A percentile compares a stretch with the other conserved stretches of the same genome.
These are phyloP conservation scores for Mycena epipterygia DNA, from an alignment of 768 basidiomycete species.

Conservation along the genomic window DNA sequence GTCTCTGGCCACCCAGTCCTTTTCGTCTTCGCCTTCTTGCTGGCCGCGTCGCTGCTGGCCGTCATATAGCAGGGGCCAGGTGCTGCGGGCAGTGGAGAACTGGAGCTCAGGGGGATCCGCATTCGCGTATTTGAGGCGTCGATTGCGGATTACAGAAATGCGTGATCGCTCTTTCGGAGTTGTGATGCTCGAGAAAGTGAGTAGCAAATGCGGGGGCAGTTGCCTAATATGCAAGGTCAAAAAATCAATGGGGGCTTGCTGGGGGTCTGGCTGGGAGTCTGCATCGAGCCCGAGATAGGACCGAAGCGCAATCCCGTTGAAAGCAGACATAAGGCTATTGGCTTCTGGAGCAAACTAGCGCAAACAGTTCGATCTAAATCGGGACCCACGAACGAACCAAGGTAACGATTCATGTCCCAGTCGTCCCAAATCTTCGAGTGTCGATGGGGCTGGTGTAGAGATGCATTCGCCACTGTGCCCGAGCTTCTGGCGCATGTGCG, in stretches of 20 bases:
- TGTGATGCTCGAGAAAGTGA: conserved; percentile 59
- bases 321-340: neutral
- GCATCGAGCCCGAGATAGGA: conserved; percentile 69
- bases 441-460: conserved; percentile 64
- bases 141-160: conserved; percentile 77
- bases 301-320: conserved; percentile 50
- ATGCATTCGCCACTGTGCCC: conserved; percentile 51
- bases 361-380: no score
- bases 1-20: conserved; percentile 71
- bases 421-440: conserved; percentile 14
- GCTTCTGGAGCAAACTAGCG: no score
- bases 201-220: conserved; percentile 76
- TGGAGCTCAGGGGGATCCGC: conserved; percentile 68
- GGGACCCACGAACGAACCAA: no score
- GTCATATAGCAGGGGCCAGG: conserved; percentile 83
- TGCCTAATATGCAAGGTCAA: conserved; percentile 68
- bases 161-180: conserved; percentile 75
- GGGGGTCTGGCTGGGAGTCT: conserved; percentile 74
- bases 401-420: conserved; percentile 20
- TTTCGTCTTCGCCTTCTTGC: conserved; percentile 75
- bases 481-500: conserved; percentile 62
- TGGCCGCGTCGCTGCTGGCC: conserved; percentile 63
- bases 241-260: conserved; percentile 71
- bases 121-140: conserved; percentile 74
- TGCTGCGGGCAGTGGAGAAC: conserved; percentile 64